These are phyloP conservation scores for Skeletonema marinoi DNA, from an alignment of 108 stramenopile species.

Conservation along the genomic window DNA sequence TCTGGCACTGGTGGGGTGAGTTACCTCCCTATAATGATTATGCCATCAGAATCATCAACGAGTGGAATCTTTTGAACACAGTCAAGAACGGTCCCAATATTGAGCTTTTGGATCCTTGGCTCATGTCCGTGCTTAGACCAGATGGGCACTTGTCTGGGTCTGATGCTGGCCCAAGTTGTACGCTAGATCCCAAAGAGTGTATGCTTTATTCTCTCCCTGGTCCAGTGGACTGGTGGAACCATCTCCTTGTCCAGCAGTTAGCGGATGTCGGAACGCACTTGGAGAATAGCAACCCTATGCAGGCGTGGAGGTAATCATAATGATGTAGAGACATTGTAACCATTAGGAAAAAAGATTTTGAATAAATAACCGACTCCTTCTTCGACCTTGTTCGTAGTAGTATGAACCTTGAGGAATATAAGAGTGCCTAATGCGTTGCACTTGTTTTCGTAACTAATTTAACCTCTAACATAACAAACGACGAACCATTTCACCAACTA, in stretches of 20 bases:
- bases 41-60: conserved; percentile 35
- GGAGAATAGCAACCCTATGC: conserved; percentile 21
- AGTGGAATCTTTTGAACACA: conserved; percentile 34
- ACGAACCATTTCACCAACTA: not conserved
- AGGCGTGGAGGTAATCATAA: conserved; percentile 25
- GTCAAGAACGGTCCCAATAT: conserved; percentile 41
- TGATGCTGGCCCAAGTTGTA: conserved; percentile 40
- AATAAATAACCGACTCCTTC: too few species aligned
- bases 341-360: not conserved
- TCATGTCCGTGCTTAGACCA: conserved; percentile 53
- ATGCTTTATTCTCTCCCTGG: conserved; percentile 58
- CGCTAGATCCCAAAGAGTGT: conserved; percentile 27
- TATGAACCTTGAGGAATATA: too few species aligned
- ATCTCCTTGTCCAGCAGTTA: conserved; percentile 50
- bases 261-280: conserved; percentile 30
- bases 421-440: too few species aligned
- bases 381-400: too few species aligned
- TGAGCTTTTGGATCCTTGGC: conserved; percentile 47
- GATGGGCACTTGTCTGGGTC: conserved; percentile 54
- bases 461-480: not conserved
- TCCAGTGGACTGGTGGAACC: conserved; percentile 70
- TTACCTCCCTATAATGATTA: conserved; percentile 51
- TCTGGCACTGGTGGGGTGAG: conserved; percentile 49
- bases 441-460: not conserved
- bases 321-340: not conserved